Conservation (phyloP, 768 basidiomycete species). For the Rhizopogon vulgaris region DNA sequence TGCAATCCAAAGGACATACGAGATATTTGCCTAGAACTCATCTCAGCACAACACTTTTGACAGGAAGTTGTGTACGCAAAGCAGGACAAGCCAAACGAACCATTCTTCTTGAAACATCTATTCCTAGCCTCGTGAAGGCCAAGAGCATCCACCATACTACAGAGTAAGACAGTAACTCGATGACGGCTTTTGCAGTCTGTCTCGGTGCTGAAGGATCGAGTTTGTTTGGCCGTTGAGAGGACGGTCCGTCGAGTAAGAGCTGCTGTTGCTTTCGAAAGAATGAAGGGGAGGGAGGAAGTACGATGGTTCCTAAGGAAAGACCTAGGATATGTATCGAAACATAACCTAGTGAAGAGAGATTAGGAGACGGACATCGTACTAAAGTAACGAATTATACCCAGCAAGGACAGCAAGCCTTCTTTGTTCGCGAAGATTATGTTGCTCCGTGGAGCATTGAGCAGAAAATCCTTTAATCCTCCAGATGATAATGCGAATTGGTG, state of each 20-base stretch:
- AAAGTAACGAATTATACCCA: conserved; percentile 37
- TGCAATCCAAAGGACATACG: conserved; percentile 84
- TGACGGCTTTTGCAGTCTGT: conserved; percentile 67
- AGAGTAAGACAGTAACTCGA: conserved; percentile 71
- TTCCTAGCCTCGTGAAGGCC: conserved; percentile 25
- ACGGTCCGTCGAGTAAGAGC: conserved; percentile 11
- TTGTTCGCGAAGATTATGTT: conserved; percentile 77
- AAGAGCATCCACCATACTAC: conserved; percentile 73
- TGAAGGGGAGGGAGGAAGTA: conserved; percentile 74
- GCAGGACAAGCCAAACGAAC: conserved; percentile 32
- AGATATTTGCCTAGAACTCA: conserved; percentile 64
- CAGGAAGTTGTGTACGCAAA: neutral
- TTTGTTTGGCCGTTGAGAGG: conserved; percentile 1
- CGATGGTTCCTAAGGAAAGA: conserved; percentile 69
- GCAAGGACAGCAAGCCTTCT: conserved; percentile 81
- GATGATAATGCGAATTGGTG: conserved; percentile 65
- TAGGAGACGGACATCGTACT: neutral
- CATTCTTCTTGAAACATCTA: conserved; percentile 53
- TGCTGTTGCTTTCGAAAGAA: conserved; percentile 53
- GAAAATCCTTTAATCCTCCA: conserved; percentile 53
- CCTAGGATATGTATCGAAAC: conserved; percentile 86
- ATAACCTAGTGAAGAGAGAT: conserved; percentile 52
- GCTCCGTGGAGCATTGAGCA: conserved; percentile 58
- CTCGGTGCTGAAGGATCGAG: conserved; percentile 31
- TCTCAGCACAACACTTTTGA: neutral